Evolutionary conservation across 768 basidiomycete species (phyloP).

Genomic region (Phanerochaete carnosa): DNA sequence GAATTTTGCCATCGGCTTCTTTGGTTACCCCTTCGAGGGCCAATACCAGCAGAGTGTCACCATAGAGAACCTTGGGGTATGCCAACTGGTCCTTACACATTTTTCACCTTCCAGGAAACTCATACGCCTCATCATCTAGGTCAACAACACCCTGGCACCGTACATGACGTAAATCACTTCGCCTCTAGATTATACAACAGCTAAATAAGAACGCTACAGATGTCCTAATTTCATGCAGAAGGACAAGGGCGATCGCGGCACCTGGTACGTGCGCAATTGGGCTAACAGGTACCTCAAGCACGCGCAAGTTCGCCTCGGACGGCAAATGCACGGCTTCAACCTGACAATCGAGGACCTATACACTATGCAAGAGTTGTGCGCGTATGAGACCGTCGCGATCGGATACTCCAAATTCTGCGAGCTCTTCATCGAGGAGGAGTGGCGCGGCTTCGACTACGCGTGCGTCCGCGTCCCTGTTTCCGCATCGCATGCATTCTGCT

Average conservation of each 20-base stretch:
- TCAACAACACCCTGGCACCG: conserved; percentile 75
- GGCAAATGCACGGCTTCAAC: conserved; percentile 56
- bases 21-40: conserved; percentile 41
- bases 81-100: not conserved
- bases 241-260: conserved; percentile 53
- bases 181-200: not conserved
- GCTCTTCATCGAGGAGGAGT: conserved; percentile 87
- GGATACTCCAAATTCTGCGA: conserved; percentile 93
- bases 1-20: conserved; percentile 52
- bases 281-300: conserved; percentile 64
- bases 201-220: not conserved
- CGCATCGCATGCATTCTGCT: not conserved
- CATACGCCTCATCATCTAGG: conserved; percentile 13
- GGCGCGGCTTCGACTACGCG: conserved; percentile 91
- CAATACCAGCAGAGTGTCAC: conserved; percentile 45
- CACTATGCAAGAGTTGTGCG: conserved; percentile 76
- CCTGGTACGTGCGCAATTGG: conserved; percentile 63
- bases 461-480: conserved; percentile 31
- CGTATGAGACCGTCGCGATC: conserved; percentile 91
- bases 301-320: conserved; percentile 58
- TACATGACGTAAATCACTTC: conserved; percentile 58
- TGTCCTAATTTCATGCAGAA: conserved; percentile 62
- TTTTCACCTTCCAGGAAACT: not conserved
- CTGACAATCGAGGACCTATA: conserved; percentile 69
- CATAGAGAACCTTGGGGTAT: conserved; percentile 31